Base-by-base conservation (phyloP, 768 basidiomycete genomes). In the Tylopilus sp. region DNA sequence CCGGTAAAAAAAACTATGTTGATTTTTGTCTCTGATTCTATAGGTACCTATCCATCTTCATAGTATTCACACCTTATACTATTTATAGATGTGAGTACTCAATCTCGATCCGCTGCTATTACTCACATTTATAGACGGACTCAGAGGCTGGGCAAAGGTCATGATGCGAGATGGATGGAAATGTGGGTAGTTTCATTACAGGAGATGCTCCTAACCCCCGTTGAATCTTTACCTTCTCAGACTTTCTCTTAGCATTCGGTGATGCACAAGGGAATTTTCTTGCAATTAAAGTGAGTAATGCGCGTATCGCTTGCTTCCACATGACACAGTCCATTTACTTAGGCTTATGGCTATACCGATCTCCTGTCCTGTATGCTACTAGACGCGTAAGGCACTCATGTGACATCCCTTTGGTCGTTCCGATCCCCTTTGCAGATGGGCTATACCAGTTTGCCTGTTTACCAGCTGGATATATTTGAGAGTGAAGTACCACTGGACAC, bases 351-450 rank as follows among this genome's bases (percentile, higher is more conserved):
- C 70, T 92, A 88, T 70, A 92, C 91, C 33, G 89, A 88, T 58
- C 75, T 94, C 5, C 73, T 94, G 33, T 93, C 91, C 0, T 91
- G 88, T 62, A 92, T 92, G 88, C 78, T 94, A n/a, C 82, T 94
- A 40, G 88, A 91, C 61, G 88, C 91, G 82, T 89, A 61, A 61
- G 81, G 54, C 31, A 6, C 18, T 22, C n/a, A n/a, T n/a, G n/a
- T n/a, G 9, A 23, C 12, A 31, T 12, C 17, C 40, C 20, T 22
- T 12, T 21, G 0, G 20, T 10, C 49, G 11, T 33, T n/a, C 22
- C n/a, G 46, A 46, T 49, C 12, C 18, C 25, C 38, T 39, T 58
- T 48, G 18, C 22, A 88, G 87, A 35, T 92, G 90, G 91, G 86
- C 91, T 0, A 94, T 92, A 50, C 91, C 91, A 15, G 79, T 88